Base-by-base conservation (phyloP, 176 grass and related monocot species). In the Typha latifolia region DNA sequence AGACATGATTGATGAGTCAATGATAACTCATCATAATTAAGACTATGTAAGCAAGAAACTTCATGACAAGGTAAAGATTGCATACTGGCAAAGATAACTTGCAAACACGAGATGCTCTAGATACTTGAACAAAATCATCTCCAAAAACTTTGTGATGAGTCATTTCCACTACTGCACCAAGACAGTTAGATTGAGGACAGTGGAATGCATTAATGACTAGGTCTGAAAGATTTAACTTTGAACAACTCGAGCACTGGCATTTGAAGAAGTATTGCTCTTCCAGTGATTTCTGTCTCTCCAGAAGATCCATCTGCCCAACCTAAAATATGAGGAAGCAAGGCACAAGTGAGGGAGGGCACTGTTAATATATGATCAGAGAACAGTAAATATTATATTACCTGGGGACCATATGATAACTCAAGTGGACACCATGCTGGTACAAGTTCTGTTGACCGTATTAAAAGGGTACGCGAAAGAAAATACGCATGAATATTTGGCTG, bases 341-440 rank as follows among this genome's bases (percentile, higher is more conserved):
- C 56, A 13, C 14, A 80, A 11, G 52, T 15, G 43, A 64, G 29
- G 47, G 31, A 27, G 32, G 37, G 4, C 16, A 43, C 12, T 61
- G 49, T 47, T 55, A 75, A 64, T 49, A 12, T 3, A 14, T 48
- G 0, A 32, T 56, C 3, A 31, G 21, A 14, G 15, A 43, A 67
- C 23, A 68, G 13, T 32, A 4, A 12, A 22, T 48, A 59, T 37
- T 20, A 61, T 64, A 29, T 79, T 69, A 96, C 93, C 85, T 96
- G 88, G 48, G 88, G 93, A 68, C 93, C 88, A 80, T 96, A 96
- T 70, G 88, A 97, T 52, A 97, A 66, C 76, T 97, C 93, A 15
- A 97, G 37, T 69, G 85, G 81, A 79, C 66, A 74, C 72, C 85
- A 79, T 29, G 93, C 79, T 56, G 84, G 51, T 72, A 97, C 84